Percentiles rank a stretch among this genome's conserved stretches.
These are phyloP conservation scores for Huntiella decipiens DNA, from an alignment of 2,329 filamentous ascomycete species.

Conservation along the genomic window DNA sequence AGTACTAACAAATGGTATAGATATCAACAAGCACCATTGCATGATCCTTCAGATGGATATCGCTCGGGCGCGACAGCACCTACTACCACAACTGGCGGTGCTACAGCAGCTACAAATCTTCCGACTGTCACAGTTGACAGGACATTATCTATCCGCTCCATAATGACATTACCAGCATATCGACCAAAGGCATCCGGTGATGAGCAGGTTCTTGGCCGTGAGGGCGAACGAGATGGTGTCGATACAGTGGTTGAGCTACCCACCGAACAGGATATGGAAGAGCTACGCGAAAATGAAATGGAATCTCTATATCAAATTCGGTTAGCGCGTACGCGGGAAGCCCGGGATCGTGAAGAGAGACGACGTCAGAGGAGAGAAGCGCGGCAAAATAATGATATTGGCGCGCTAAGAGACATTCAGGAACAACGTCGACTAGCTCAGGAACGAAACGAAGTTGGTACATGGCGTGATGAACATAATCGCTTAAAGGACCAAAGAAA, in stretches of 20 bases:
- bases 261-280: conserved; percentile 59
- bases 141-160: conserved; percentile 72
- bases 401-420: conserved; percentile 48
- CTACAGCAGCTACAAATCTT: conserved; percentile 5
- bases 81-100: conserved; percentile 1
- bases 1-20: neutral
- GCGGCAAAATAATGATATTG: conserved; percentile 47
- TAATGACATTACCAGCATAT: conserved; percentile 85
- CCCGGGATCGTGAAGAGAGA: conserved; percentile 60
- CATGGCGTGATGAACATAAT: conserved; percentile 35
- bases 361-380: conserved; percentile 52
- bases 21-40: conserved; percentile 11
- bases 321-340: conserved; percentile 52
- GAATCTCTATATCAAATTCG: conserved; percentile 81
- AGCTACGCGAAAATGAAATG: conserved; percentile 74
- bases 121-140: conserved; percentile 41
- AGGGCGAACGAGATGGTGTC: conserved; percentile 80
- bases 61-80: conserved; percentile 6
- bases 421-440: conserved; percentile 31
- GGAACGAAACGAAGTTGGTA: conserved; percentile 36
- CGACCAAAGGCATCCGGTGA: conserved; percentile 50
- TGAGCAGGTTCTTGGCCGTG: conserved; percentile 69
- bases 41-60: conserved; percentile 9
- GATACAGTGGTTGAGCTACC: conserved; percentile 79
- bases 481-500: conserved; percentile 38